These are phyloP conservation scores for Exsudoporus frostii DNA, from an alignment of 768 basidiomycete species.

Conservation along the genomic window DNA sequence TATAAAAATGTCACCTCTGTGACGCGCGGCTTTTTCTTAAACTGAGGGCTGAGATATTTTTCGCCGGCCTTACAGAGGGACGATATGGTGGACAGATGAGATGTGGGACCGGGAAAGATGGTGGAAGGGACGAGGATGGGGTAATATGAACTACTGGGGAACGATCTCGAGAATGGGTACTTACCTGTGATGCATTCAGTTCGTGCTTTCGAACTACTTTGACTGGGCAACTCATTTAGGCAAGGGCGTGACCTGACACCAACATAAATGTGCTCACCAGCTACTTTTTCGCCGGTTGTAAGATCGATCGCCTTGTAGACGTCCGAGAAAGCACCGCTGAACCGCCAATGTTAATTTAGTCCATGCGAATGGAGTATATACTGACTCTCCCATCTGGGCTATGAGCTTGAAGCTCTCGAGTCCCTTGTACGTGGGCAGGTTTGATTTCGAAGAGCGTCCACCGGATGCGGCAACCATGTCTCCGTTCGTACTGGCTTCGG, in stretches of 20 bases:
- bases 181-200: slow-evolving; percentile 86
- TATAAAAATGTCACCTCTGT: slow-evolving; percentile 74
- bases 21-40: slow-evolving; percentile 96
- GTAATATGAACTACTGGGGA: slow-evolving; percentile 29
- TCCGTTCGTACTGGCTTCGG: slow-evolving; percentile 10
- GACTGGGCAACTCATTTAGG: slow-evolving; percentile 45
- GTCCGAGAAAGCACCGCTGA: slow-evolving; percentile 94
- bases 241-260: background rate
- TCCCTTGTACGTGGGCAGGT: slow-evolving; percentile 84
- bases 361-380: slow-evolving; percentile 20
- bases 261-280: slow-evolving; percentile 48
- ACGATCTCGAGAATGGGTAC: slow-evolving; percentile 31
- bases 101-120: slow-evolving; percentile 24
- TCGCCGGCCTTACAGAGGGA: slow-evolving; percentile 69
- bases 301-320: slow-evolving; percentile 91
- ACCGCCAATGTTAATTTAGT: slow-evolving; percentile 17
- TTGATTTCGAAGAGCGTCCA: slow-evolving; percentile 66
- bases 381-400: slow-evolving; percentile 93
- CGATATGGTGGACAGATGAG: slow-evolving; percentile 20
- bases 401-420: slow-evolving; percentile 75
- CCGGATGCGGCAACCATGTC: slow-evolving; percentile 60
- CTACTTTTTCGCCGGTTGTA: slow-evolving; percentile 72
- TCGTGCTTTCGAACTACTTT: slow-evolving; percentile 95
- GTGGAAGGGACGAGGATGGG: slow-evolving; percentile 7
- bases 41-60: slow-evolving; percentile 89